Evolutionary conservation across 164 flowering plant species (phyloP).

Genomic region (Hamamelis virginiana): DNA sequence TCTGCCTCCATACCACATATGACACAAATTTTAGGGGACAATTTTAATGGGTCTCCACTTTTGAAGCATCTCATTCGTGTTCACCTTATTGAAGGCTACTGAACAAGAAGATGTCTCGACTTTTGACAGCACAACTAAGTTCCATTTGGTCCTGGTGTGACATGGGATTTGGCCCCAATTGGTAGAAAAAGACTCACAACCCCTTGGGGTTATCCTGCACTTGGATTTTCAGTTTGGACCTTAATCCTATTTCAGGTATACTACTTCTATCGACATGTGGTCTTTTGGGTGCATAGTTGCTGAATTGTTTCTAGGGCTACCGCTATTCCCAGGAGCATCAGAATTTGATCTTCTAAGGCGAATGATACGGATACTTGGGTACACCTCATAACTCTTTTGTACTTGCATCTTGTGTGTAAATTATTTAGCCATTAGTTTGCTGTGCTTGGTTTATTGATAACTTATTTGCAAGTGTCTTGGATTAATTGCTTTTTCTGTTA

Average conservation of each 20-base stretch:
- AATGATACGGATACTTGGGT: constrained; percentile 91
- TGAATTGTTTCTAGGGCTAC: constrained; percentile 91
- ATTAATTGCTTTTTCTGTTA: background rate
- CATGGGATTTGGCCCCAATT: too few species aligned
- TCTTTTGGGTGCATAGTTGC: constrained; percentile 99
- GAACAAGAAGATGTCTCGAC: too few species aligned
- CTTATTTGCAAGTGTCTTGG: background rate
- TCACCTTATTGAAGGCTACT: too few species aligned
- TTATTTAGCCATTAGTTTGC: background rate
- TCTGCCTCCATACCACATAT: too few species aligned
- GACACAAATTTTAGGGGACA: too few species aligned
- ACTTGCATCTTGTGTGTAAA: too few species aligned
- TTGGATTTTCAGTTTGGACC: constrained; percentile 13
- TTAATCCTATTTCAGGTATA: constrained; percentile 67
- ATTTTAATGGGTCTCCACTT: too few species aligned
- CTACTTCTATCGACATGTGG: constrained; percentile 99
- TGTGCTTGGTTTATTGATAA: background rate
- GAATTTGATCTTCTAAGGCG: constrained; percentile 93
- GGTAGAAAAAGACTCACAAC: too few species aligned
- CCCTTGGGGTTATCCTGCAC: too few species aligned
- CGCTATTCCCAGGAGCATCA: constrained; percentile 96
- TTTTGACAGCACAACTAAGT: too few species aligned
- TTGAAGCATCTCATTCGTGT: too few species aligned
- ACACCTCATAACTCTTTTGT: constrained; percentile 17
- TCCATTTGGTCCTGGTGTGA: background rate